phyloP scores from a whole-genome alignment of 2,329 filamentous ascomycete species.

The Botrytis aclada region DNA sequence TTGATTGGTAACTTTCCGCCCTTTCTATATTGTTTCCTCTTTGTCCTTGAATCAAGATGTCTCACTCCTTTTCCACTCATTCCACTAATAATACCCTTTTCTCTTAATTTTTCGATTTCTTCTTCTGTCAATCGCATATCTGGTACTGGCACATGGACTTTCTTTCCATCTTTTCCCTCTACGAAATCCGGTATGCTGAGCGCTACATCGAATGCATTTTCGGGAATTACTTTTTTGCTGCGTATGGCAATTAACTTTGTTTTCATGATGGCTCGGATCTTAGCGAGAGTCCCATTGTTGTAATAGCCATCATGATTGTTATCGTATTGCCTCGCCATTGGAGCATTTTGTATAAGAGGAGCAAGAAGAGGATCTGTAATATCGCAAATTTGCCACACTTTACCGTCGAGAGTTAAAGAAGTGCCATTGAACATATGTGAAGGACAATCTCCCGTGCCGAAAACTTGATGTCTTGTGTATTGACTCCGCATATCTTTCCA shows the following conservation, averaged over 20 bases:
- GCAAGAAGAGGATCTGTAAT: slow-evolving; percentile 75
- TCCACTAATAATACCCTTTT: slow-evolving; percentile 17
- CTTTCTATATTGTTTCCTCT: slow-evolving; percentile 21
- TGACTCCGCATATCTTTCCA: slow-evolving; percentile 28
- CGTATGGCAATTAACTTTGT: slow-evolving; percentile 73
- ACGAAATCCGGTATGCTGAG: slow-evolving; percentile 40
- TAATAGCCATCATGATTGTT: slow-evolving; percentile 75
- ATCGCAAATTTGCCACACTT: slow-evolving; percentile 93
- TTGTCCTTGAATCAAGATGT: slow-evolving; percentile 19
- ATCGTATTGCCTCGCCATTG: slow-evolving; percentile 58
- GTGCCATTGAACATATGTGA: slow-evolving; percentile 83
- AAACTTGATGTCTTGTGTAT: slow-evolving; percentile 28
- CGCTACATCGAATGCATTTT: slow-evolving; percentile 47
- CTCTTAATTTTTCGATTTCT: slow-evolving; percentile 26
- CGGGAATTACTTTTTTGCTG: slow-evolving; percentile 50
- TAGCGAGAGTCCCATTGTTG: slow-evolving; percentile 74
- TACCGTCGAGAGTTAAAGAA: slow-evolving; percentile 72
- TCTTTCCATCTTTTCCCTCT: slow-evolving; percentile 26
- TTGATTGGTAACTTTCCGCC: neutral
- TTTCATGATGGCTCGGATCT: slow-evolving; percentile 83
- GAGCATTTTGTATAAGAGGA: slow-evolving; percentile 60
- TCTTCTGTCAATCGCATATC: slow-evolving; percentile 32
- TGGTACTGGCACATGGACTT: slow-evolving; percentile 32
- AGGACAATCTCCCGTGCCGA: slow-evolving; percentile 29
- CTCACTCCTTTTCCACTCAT: slow-evolving; percentile 21